Conservation (phyloP, 352 stramenopile genomes). For the Stramenopiles sp. region DNA sequence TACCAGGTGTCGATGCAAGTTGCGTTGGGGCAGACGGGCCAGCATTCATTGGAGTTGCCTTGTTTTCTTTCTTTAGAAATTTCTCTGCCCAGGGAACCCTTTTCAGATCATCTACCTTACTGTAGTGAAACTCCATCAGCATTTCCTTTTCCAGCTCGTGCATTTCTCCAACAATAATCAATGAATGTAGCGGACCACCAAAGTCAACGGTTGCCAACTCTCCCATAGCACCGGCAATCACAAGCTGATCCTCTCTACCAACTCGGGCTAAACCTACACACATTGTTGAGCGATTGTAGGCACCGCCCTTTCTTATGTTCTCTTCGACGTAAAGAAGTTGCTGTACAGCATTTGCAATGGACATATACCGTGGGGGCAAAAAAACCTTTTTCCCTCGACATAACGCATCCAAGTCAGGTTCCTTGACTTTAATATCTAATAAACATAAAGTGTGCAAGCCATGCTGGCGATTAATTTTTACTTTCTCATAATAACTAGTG, state of each 20-base stretch:
- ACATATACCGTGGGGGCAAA: constrained; percentile 92
- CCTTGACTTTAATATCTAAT: constrained; percentile 98
- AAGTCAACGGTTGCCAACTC: constrained; percentile 81
- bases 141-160: constrained; percentile 88
- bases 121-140: constrained; percentile 26
- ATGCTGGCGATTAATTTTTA: constrained; percentile 77
- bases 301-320: constrained; percentile 44
- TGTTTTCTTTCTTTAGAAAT: too few species aligned
- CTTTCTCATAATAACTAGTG: constrained; percentile 93
- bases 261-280: constrained; percentile 82
- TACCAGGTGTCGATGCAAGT: too few species aligned
- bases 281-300: constrained; percentile 34
- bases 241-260: constrained; percentile 67
- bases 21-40: too few species aligned
- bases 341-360: constrained; percentile 69
- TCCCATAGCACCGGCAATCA: constrained; percentile 82
- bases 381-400: constrained; percentile 67
- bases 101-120: too few species aligned
- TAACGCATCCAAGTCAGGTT: constrained; percentile 94
- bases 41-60: too few species aligned
- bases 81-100: too few species aligned
- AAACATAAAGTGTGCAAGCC: constrained; percentile 95
- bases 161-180: constrained; percentile 83
- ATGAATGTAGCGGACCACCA: constrained; percentile 78
- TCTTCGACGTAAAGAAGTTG: constrained; percentile 85